phyloP scores from a whole-genome alignment of 2,329 filamentous ascomycete genomes.

The Xylariaceae sp. region DNA sequence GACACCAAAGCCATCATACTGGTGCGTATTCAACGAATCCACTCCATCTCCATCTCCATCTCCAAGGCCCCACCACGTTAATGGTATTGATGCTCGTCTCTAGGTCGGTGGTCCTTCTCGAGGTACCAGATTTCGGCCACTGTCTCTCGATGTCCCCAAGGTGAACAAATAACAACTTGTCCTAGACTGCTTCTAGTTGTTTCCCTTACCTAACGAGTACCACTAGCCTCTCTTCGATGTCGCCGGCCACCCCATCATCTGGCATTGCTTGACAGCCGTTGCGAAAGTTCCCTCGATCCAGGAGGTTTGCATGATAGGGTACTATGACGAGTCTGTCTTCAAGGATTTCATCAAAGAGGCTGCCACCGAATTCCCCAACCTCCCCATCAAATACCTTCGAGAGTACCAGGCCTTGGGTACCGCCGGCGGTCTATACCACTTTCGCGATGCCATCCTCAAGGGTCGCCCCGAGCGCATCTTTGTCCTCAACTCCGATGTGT shows the following conservation, averaged over 20 bases:
- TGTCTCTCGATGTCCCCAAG: slow-evolving; percentile 95
- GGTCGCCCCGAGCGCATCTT: slow-evolving; percentile 92
- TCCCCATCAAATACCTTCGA: slow-evolving; percentile 90
- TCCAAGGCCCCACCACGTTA: slow-evolving; percentile 15
- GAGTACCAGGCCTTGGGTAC: slow-evolving; percentile 97
- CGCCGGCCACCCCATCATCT: slow-evolving; percentile 96
- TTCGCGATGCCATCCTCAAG: slow-evolving; percentile 97
- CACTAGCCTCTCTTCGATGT: slow-evolving; percentile 96
- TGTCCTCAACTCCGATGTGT: slow-evolving; percentile 96
- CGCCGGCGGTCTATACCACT: slow-evolving; percentile 95
- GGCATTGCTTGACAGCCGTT: slow-evolving; percentile 91
- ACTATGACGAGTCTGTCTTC: slow-evolving; percentile 97
- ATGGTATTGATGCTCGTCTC: slow-evolving; percentile 8
- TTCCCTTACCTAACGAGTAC: too few species aligned
- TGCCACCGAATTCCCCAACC: slow-evolving; percentile 75
- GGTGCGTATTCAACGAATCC: slow-evolving; percentile 48
- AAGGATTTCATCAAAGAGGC: slow-evolving; percentile 97
- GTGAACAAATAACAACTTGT: too few species aligned
- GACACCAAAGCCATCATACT: slow-evolving; percentile 92
- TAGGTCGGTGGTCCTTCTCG: slow-evolving; percentile 93
- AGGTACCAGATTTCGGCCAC: slow-evolving; percentile 90
- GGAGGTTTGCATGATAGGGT: slow-evolving; percentile 96
- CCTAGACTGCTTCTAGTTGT: too few species aligned
- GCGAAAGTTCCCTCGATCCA: slow-evolving; percentile 86
- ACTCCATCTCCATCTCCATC: slow-evolving; percentile 21